Base-by-base conservation (phyloP, 768 basidiomycete genomes). In the Tricholoma hemisulphureum region DNA sequence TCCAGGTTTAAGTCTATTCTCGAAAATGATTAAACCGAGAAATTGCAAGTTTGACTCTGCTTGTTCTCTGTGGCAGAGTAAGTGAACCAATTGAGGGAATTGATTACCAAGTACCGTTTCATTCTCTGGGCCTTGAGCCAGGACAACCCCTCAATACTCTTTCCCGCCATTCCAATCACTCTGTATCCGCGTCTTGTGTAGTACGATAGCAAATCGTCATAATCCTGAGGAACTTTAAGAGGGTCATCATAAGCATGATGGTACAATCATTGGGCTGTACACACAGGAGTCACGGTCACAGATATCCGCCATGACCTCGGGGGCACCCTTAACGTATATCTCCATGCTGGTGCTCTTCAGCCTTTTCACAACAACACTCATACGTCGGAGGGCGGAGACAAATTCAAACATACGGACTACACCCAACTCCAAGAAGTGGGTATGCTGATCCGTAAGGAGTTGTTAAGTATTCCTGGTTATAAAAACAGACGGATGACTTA, bases 281-380 rank as follows among this genome's bases (percentile, higher is more conserved):
- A 64, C 65, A 98, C 96, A 87, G n/a, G 95, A 91, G 52, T 89
- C 84, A 59, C 80, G 87, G 55, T 95, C 90, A 69, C 97, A 99
- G 56, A 99, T 98, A 39, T 95, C 95, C 6, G 75, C 71, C 95
- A 99, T 98, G 56, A 98, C 93, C 72, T 99, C 97, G 0, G 97
- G 97, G 2, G 97, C 97, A n/a, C 97, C 97, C 69, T 99, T 99
- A 65, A 95, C 95, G 68, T 98, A 98, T 10, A 98, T 81, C 69
- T 99, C 97, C 94, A 99, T 98, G 70, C 91, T 93, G 53, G 74
- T 84, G 62, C 95, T 95, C 71, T 90, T 97, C 53, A 99, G 81
- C 52, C 93, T 82, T 71, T 98, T 99, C 65, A 98, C 96, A 53
- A 99, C 85, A 24, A 99, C 97, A 61, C 95, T 97, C 96, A 99